These are phyloP conservation scores for Obelidium mucronatum DNA, from an alignment of 192 early-diverging fungal genomes.

Conservation along the genomic window DNA sequence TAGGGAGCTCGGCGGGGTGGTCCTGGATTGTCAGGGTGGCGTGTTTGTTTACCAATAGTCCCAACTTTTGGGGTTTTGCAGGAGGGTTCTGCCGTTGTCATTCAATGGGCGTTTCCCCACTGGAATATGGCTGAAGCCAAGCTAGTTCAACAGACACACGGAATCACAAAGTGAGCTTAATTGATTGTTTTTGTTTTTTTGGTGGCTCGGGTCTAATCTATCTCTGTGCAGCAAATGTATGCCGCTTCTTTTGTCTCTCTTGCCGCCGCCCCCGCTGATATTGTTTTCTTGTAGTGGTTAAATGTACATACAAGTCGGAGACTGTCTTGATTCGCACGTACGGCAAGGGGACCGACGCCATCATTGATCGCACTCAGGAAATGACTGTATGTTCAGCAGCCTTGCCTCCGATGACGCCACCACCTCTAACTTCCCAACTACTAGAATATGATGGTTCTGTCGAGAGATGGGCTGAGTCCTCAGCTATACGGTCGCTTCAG, in stretches of 20 bases:
- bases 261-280: neutral
- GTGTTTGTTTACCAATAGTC: no score
- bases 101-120: constrained; percentile 41
- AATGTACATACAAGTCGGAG: constrained; percentile 37
- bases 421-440: neutral
- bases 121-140: constrained; percentile 48
- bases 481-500: constrained; percentile 80
- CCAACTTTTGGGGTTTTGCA: no score
- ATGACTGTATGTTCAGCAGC: constrained; percentile 72
- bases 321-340: constrained; percentile 88
- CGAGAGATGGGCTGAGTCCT: constrained; percentile 74
- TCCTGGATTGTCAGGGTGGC: no score
- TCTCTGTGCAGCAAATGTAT: constrained; percentile 33
- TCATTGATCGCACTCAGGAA: constrained; percentile 91
- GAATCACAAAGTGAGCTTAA: constrained; percentile 57
- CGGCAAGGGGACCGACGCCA: constrained; percentile 83
- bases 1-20: no score
- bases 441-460: constrained; percentile 83
- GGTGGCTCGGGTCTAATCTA: neutral
- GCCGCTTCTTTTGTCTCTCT: neutral
- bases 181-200: neutral
- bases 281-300: constrained; percentile 18
- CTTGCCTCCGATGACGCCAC: neutral
- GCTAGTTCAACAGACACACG: constrained; percentile 52
- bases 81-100: constrained; percentile 35